phyloP scores from a whole-genome alignment of 345 rosid genomes.

The Dovyalis caffra region DNA sequence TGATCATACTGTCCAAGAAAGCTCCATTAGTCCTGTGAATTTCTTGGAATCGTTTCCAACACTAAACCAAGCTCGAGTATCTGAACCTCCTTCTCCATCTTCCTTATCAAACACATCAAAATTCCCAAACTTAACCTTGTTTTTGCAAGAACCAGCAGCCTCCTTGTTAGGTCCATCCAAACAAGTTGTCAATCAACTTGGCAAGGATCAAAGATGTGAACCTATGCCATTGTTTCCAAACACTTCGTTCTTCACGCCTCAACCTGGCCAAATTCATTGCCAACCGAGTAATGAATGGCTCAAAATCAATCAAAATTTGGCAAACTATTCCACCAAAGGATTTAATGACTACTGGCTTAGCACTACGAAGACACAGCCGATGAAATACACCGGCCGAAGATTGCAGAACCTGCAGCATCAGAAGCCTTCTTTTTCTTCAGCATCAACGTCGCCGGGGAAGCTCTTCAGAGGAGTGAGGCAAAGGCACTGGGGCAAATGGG shows the following conservation, averaged over 20 bases:
- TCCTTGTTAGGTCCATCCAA: slow-evolving; percentile 25
- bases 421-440: slow-evolving; percentile 22
- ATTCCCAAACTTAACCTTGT: slow-evolving; percentile 56
- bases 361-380: slow-evolving; percentile 61
- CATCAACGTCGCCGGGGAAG: slow-evolving; percentile 47
- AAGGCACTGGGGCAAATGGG: slow-evolving; percentile 99
- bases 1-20: slow-evolving; percentile 23
- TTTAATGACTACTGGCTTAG: slow-evolving; percentile 54
- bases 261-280: slow-evolving; percentile 23
- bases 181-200: slow-evolving; percentile 22
- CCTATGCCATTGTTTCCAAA: slow-evolving; percentile 22
- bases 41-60: slow-evolving; percentile 46
- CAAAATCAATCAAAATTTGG: slow-evolving; percentile 36
- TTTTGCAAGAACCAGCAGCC: slow-evolving; percentile 49
- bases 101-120: slow-evolving; percentile 27
- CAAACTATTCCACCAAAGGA: slow-evolving; percentile 37
- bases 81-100: slow-evolving; percentile 34
- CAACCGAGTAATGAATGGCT: slow-evolving; percentile 43
- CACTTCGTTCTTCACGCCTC: slow-evolving; percentile 21
- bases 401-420: slow-evolving; percentile 31
- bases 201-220: slow-evolving; percentile 19
- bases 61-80: slow-evolving; percentile 20
- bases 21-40: slow-evolving; percentile 31
- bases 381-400: slow-evolving; percentile 54
- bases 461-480: slow-evolving; percentile 89